Evolutionary conservation across 2,329 filamentous ascomycete genomes (phyloP), one percentile per base, ranked within the genome.

Genomic region (Ascocoryne sarcoides): DNA sequence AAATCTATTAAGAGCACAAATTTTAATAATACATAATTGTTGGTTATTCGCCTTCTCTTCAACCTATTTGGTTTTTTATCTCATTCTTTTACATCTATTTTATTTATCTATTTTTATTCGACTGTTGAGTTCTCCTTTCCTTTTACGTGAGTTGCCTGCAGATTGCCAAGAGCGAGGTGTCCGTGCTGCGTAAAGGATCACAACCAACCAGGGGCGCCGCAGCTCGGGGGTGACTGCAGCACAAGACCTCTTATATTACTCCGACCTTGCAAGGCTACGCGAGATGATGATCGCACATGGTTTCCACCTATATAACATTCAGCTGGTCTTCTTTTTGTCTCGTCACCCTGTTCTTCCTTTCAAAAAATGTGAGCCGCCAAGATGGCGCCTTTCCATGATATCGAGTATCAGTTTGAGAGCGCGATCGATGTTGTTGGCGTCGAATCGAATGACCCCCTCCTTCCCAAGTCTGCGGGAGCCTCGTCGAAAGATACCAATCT

Each of bases 371-470:
- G n/a, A n/a, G n/a, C n/a, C n/a, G n/a, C n/a, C n/a, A n/a, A n/a
- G n/a, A 26, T 26, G 23, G 7, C 23, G 7, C 23, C 23, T 12
- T 7, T 37, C 29, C 29, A 38, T 42, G 46, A 49, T 30, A 14
- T 46, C 14, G 46, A 49, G 32, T 36, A 23, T 28, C 39, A 40
- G 10, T 40, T 37, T 23, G 38, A 48, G 12, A 12, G 23, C 26
- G 36, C 29, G 16, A 29, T 33, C n/a, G 37, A 44, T 10, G 19
- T 46, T 2, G 23, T 26, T 7, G 38, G 31, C 29, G 26, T 30
- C 14, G 45, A 45, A 7, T n/a, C 21, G 2, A 34, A 36, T n/a
- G 42, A 40, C 18, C 41, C 48, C 15, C 43, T 52, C n/a, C 47
- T 49, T 20, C 36, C 46, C 14, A 39, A 40, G 31, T 31, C 48